These are phyloP conservation scores for Mucor plumbeus DNA, from an alignment of 371 early-diverging fungal genomes.

Conservation along the genomic window DNA sequence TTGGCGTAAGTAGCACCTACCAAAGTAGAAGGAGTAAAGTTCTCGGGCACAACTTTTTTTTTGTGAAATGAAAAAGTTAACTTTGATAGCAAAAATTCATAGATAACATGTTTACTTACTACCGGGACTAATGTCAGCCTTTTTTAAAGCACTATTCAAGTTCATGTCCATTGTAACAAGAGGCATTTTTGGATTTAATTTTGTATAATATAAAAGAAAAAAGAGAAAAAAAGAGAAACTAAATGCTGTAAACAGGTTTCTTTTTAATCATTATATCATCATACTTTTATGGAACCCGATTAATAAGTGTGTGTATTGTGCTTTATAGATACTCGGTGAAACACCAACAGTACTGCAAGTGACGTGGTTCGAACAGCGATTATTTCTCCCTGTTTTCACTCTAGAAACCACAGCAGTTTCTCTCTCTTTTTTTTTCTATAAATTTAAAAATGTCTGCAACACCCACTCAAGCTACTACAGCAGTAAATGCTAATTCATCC, in stretches of 20 bases:
- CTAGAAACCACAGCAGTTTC: background rate
- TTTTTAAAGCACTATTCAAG: conserved; percentile 45
- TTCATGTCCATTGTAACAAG: conserved; percentile 56
- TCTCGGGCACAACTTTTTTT: background rate
- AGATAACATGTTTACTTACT: conserved; percentile 24
- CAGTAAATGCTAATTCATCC: conserved; percentile 3
- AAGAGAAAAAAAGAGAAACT: conserved; percentile 1
- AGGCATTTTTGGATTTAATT: conserved; percentile 40
- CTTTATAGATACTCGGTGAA: no score
- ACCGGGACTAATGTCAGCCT: conserved; percentile 54
- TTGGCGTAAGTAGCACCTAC: conserved; percentile 48
- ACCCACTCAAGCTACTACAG: conserved; percentile 8
- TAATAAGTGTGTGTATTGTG: no score
- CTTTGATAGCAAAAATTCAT: background rate
- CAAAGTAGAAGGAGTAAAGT: conserved; percentile 46
- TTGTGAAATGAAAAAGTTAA: no score
- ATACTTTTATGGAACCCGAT: no score
- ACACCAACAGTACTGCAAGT: no score
- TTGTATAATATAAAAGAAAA: background rate
- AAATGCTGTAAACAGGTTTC: background rate
- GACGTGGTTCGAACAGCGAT: background rate
- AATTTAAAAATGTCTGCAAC: conserved; percentile 10
- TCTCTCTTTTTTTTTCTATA: background rate
- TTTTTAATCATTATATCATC: no score
- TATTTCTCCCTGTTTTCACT: conserved; percentile 8